Base-by-base conservation (phyloP, 2,329 filamentous ascomycete species). In the Calonectria henricotiae region DNA sequence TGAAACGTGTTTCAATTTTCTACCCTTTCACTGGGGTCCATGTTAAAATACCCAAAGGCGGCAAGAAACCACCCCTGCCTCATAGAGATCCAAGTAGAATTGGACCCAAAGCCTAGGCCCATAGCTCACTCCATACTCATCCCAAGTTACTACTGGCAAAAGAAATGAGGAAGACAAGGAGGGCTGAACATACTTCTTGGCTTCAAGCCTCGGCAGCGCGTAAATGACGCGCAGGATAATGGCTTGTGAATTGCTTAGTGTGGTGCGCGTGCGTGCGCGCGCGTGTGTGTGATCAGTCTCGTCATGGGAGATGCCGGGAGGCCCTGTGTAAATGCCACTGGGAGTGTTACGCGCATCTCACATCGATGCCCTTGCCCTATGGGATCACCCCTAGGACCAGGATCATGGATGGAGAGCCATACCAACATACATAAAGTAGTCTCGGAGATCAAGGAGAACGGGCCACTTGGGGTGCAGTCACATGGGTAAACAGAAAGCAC, bases 201-300 rank as follows among this genome's bases (percentile, higher is more conserved):
- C 49, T 49, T 47, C 44, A 37, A 67, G 41, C 47, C 70, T 75
- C 65, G 51, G 69, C 73, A 68, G 70, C 71, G 68, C 39, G 67
- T 68, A 65, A 65, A 76, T 79, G 77, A 75, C 74, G 73, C 73
- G 73, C 74, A 79, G 77, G 68, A 72, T 65, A 65, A 70, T 68
- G 71, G 76, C 62, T 25, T 63, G 62, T 54, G 67, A 69, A 65
- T 70, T 74, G 72, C 65, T 74, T 74, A 35, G 49, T 51, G 51
- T 23, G 46, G 43, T 49, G 46, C 46, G 46, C 27, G 32, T 25
- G 51, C 51, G 32, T 15, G 51, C 51, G 46, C 25, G 13, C 9
- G 15, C 27, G 44, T 17, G 47, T 23, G 62, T 46, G 47, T 68
- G 62, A 55, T 43, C 44, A 46, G 54, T 54, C 43, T 63, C 25